Evolutionary conservation across 768 basidiomycete species (phyloP).

Genomic region (Ramaria sp.): DNA sequence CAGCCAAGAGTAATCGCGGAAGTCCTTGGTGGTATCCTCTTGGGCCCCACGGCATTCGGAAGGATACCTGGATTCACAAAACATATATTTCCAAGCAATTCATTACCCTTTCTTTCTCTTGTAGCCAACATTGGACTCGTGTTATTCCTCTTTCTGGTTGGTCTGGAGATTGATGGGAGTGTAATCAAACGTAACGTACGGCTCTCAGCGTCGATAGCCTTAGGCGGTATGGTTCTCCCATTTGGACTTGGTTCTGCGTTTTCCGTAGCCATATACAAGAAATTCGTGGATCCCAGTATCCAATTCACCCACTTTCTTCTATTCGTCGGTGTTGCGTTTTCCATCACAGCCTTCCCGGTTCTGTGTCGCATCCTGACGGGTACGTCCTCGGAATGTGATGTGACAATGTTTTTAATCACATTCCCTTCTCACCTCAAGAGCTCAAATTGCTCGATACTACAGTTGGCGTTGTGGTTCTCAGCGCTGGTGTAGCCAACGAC

Average conservation of each 20-base stretch:
- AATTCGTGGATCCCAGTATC: slow-evolving; percentile 55
- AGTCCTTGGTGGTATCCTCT: slow-evolving; percentile 78
- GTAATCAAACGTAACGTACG: slow-evolving; percentile 72
- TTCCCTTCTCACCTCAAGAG: slow-evolving; percentile 28
- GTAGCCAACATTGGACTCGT: slow-evolving; percentile 83
- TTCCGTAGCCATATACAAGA: slow-evolving; percentile 57
- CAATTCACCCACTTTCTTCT: slow-evolving; percentile 88
- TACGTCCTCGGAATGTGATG: too few relatives aligned
- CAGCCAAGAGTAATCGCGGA: slow-evolving; percentile 85
- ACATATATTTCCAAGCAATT: slow-evolving; percentile 68
- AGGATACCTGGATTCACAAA: slow-evolving; percentile 83
- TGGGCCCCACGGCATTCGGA: slow-evolving; percentile 55
- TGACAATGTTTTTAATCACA: too few relatives aligned
- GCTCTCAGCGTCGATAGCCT: slow-evolving; percentile 54
- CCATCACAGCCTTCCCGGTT: slow-evolving; percentile 81
- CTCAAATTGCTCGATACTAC: slow-evolving; percentile 85
- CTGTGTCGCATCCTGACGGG: slow-evolving; percentile 72
- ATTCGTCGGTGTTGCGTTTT: slow-evolving; percentile 86
- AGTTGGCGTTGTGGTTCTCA: slow-evolving; percentile 87
- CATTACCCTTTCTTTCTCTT: slow-evolving; percentile 69
- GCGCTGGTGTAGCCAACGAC: slow-evolving; percentile 85
- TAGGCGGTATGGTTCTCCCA: slow-evolving; percentile 79
- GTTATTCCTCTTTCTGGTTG: slow-evolving; percentile 87
- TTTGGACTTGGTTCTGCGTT: slow-evolving; percentile 76
- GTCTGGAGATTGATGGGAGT: slow-evolving; percentile 76